phyloP scores from a whole-genome alignment of 371 early-diverging fungal genomes.

The Phascolomyces articulosus region DNA sequence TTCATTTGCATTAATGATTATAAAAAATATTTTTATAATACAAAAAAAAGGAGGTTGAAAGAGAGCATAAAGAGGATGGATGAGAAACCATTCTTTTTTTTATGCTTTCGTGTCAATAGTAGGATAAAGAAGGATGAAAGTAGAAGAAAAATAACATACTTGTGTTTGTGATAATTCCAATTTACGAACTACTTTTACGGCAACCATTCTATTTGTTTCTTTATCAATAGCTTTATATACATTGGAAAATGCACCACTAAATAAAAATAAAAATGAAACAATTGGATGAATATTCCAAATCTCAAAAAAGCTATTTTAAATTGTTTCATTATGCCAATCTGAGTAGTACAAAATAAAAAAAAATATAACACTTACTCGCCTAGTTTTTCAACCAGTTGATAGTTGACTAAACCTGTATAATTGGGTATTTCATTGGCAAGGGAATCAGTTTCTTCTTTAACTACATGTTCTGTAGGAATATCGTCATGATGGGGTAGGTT shows the following conservation, averaged over 20 bases:
- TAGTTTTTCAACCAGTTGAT: conserved; percentile 50
- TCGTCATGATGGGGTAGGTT: conserved; percentile 2
- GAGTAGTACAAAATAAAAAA: background rate
- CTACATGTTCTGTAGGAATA: background rate
- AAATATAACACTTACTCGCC: conserved; percentile 56
- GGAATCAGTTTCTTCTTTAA: background rate
- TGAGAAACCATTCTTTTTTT: background rate
- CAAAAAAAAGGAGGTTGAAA: background rate
- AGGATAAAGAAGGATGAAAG: background rate
- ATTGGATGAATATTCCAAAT: too few species aligned
- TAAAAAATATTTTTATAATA: background rate
- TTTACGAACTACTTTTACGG: conserved; percentile 76
- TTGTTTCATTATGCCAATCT: conserved; percentile 4
- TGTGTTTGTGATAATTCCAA: conserved; percentile 32
- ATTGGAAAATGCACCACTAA: conserved; percentile 80
- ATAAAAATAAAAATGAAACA: conserved; percentile 3
- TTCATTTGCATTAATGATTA: too few species aligned
- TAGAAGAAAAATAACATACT: conserved; percentile 6
- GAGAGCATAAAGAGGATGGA: too few species aligned
- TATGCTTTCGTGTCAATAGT: background rate
- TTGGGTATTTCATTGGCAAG: conserved; percentile 3
- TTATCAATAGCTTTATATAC: conserved; percentile 72
- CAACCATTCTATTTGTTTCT: conserved; percentile 60
- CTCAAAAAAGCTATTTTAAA: too few species aligned
- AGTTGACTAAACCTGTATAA: conserved; percentile 37